These are phyloP conservation scores for Creolimax fragrantissima DNA, from an alignment of 78 protist species.

Conservation along the genomic window DNA sequence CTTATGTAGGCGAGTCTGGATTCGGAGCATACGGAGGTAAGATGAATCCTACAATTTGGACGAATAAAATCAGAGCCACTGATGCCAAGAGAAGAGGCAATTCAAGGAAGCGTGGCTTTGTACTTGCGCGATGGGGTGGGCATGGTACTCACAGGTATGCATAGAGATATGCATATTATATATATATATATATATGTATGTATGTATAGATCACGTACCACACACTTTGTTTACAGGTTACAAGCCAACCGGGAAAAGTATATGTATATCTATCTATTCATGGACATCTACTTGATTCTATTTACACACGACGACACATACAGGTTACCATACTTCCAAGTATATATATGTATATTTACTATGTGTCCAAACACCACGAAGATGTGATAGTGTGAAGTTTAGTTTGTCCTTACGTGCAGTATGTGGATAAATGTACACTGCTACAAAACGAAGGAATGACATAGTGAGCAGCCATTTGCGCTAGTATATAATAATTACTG, in stretches of 20 bases:
- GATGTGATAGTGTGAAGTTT: background rate
- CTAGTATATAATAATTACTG: too few relatives aligned
- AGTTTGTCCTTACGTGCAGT: too few relatives aligned
- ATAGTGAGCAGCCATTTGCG: too few relatives aligned
- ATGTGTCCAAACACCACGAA: too few relatives aligned
- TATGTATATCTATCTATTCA: background rate
- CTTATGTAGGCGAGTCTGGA: background rate
- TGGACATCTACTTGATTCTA: background rate
- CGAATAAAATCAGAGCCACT: conserved; percentile 2
- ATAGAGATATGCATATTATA: background rate
- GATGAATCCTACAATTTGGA: conserved; percentile 33
- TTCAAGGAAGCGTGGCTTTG: background rate
- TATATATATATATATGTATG: background rate
- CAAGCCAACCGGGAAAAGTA: background rate
- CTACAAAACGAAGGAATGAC: too few relatives aligned
- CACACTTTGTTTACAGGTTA: too few relatives aligned
- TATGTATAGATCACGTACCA: too few relatives aligned
- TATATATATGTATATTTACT: background rate
- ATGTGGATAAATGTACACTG: too few relatives aligned
- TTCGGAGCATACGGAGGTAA: background rate
- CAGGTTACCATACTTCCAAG: background rate
- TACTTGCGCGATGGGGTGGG: conserved; percentile 39
- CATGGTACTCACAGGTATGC: conserved; percentile 16
- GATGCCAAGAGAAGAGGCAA: conserved; percentile 9
- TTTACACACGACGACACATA: background rate